Conservation (phyloP, 768 basidiomycete genomes). For the Thelephora aurantiotincta region DNA sequence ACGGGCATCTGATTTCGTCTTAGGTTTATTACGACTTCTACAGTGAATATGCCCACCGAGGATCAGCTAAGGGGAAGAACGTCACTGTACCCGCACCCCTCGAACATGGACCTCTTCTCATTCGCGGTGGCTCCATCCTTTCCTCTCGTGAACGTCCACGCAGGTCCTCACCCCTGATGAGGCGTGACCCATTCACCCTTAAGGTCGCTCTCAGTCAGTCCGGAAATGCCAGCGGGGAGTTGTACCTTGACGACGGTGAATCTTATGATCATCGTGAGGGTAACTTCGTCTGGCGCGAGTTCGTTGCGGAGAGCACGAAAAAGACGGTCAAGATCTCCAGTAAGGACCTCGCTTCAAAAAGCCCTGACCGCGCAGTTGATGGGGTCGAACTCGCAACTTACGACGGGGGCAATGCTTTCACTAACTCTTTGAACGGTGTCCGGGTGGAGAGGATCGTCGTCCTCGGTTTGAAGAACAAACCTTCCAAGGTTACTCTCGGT, state of each 20-base stretch:
- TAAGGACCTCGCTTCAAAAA: slow-evolving; percentile 34
- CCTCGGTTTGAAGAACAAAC: slow-evolving; percentile 52
- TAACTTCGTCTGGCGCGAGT: slow-evolving; percentile 72
- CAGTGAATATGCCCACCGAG: slow-evolving; percentile 51
- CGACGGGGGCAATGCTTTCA: slow-evolving; percentile 51
- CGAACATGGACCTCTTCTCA: slow-evolving; percentile 67
- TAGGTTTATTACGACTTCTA: slow-evolving; percentile 96
- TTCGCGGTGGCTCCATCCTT: slow-evolving; percentile 85
- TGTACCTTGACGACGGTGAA: slow-evolving; percentile 93
- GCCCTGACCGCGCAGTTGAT: slow-evolving; percentile 34
- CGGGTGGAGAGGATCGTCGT: slow-evolving; percentile 75
- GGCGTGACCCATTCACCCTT: slow-evolving; percentile 85
- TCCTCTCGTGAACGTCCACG: slow-evolving; percentile 80
- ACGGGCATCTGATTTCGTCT: not conserved
- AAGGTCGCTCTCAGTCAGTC: slow-evolving; percentile 61
- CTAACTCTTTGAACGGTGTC: slow-evolving; percentile 48
- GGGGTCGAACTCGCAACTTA: slow-evolving; percentile 35
- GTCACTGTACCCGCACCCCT: slow-evolving; percentile 74
- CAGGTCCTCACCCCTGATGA: slow-evolving; percentile 78
- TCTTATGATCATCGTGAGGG: slow-evolving; percentile 65
- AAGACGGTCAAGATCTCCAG: slow-evolving; percentile 35
- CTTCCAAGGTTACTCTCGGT: slow-evolving; percentile 40
- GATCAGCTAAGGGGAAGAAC: slow-evolving; percentile 44
- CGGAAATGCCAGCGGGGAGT: slow-evolving; percentile 51
- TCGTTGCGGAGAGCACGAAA: slow-evolving; percentile 35